Evolutionary conservation across 768 basidiomycete genomes (phyloP).

Genomic region (Solioccasus polychromus): DNA sequence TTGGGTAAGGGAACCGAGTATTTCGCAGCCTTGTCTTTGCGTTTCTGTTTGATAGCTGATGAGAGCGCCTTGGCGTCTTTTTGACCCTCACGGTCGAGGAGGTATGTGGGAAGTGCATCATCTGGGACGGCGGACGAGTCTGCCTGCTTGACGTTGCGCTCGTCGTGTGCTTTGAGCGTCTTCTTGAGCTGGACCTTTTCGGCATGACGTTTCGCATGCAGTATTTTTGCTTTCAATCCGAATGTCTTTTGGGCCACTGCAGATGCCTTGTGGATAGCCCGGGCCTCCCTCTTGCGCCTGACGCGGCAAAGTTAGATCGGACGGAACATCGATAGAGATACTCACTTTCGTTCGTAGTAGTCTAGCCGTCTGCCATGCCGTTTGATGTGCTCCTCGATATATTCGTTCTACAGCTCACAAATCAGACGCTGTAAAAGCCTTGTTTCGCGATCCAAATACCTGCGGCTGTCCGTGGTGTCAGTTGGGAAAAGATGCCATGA

Average conservation of each 20-base stretch:
- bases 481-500: not conserved
- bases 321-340: slow-evolving; percentile 8
- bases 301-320: not conserved
- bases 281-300: slow-evolving; percentile 82
- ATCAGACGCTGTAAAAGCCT: slow-evolving; percentile 8
- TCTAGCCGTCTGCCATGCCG: slow-evolving; percentile 95
- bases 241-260: slow-evolving; percentile 89
- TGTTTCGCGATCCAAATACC: slow-evolving; percentile 37
- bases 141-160: slow-evolving; percentile 94
- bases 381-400: slow-evolving; percentile 98
- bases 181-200: slow-evolving; percentile 99
- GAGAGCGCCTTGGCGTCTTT: slow-evolving; percentile 97
- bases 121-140: slow-evolving; percentile 82
- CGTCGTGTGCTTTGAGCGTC: slow-evolving; percentile 99
- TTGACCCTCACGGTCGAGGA: slow-evolving; percentile 96
- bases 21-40: slow-evolving; percentile 98
- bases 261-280: slow-evolving; percentile 74
- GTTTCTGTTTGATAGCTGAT: slow-evolving; percentile 94
- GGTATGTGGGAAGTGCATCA: slow-evolving; percentile 90
- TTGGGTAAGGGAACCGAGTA: slow-evolving; percentile 96
- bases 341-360: slow-evolving; percentile 92
- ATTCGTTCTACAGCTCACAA: slow-evolving; percentile 73
- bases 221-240: slow-evolving; percentile 96
- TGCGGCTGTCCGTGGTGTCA: slow-evolving; percentile 52
- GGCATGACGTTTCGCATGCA: slow-evolving; percentile 93